phyloP scores from a whole-genome alignment of 176 grass and related monocot genomes.

The Lolium perenne region DNA sequence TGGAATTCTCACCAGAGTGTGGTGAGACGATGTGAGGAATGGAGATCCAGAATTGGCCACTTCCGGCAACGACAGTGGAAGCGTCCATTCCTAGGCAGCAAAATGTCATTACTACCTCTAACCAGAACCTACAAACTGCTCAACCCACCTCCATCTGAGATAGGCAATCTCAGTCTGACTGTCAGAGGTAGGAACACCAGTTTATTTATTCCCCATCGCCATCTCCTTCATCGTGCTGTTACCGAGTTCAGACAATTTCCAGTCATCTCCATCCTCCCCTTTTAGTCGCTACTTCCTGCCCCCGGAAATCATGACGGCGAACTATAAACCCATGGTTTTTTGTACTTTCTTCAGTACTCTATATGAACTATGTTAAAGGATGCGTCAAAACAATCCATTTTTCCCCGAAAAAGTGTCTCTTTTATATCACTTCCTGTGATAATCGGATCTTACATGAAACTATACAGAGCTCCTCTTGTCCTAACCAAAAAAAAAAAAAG shows the following conservation, averaged over 20 bases:
- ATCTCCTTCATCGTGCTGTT: background rate
- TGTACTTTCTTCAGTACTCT: conserved; percentile 6
- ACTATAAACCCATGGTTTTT: background rate
- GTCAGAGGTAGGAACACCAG: background rate
- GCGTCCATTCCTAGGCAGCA: background rate
- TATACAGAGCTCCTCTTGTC: background rate
- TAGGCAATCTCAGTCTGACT: background rate
- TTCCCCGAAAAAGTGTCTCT: background rate
- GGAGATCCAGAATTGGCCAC: background rate
- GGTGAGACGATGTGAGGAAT: background rate
- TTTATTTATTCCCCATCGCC: background rate
- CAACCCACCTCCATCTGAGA: background rate
- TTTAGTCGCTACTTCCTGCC: background rate
- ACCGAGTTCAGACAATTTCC: background rate
- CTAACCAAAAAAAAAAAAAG: background rate
- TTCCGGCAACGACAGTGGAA: background rate
- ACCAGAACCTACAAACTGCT: background rate
- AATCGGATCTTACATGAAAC: background rate
- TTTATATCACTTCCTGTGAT: background rate
- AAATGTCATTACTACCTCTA: background rate
- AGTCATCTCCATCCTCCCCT: background rate
- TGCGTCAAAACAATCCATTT: background rate
- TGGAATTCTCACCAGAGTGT: background rate
- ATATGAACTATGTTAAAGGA: conserved; percentile 4
- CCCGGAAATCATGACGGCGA: background rate